Evolutionary conservation across 2,329 filamentous ascomycete genomes (phyloP).

Genomic region (Colletotrichum salicis): DNA sequence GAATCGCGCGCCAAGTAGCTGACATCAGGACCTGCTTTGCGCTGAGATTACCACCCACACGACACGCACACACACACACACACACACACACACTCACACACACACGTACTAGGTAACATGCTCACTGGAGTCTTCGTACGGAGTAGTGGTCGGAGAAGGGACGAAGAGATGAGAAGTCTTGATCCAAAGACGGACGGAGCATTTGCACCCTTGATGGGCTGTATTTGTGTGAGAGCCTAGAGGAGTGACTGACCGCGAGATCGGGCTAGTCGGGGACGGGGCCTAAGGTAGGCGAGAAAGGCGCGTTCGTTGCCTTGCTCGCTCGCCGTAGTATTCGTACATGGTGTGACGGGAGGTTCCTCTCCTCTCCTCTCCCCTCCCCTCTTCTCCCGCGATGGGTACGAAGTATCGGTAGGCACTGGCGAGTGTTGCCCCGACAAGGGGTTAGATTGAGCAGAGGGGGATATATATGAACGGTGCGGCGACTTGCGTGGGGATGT

Average conservation of each 20-base stretch:
- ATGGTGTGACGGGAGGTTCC: slow-evolving; percentile 21
- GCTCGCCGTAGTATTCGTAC: not conserved
- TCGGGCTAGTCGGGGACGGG: not conserved
- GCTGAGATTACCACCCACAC: slow-evolving; percentile 35
- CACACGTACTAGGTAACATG: slow-evolving; percentile 21
- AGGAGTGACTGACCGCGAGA: not conserved
- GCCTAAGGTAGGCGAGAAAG: not conserved
- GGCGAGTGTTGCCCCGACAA: not conserved
- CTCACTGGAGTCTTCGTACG: not conserved
- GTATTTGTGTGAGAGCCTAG: not conserved
- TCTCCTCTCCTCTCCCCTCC: not conserved
- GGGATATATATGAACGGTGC: slow-evolving; percentile 4
- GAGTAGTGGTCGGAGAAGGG: not conserved
- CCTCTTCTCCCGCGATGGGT: not conserved
- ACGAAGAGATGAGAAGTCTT: not conserved
- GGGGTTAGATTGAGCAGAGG: slow-evolving; percentile 11
- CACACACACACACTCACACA: slow-evolving; percentile 19
- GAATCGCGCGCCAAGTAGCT: slow-evolving; percentile 32
- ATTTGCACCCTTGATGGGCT: not conserved
- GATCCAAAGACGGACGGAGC: not conserved
- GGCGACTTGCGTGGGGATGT: slow-evolving; percentile 9
- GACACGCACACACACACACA: slow-evolving; percentile 20
- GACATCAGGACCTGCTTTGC: slow-evolving; percentile 32
- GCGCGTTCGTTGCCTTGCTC: not conserved
- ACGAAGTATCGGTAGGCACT: not conserved